Evolutionary conservation across 1,284 basidiomycete species (phyloP).

Genomic region (Peniophora sp.): DNA sequence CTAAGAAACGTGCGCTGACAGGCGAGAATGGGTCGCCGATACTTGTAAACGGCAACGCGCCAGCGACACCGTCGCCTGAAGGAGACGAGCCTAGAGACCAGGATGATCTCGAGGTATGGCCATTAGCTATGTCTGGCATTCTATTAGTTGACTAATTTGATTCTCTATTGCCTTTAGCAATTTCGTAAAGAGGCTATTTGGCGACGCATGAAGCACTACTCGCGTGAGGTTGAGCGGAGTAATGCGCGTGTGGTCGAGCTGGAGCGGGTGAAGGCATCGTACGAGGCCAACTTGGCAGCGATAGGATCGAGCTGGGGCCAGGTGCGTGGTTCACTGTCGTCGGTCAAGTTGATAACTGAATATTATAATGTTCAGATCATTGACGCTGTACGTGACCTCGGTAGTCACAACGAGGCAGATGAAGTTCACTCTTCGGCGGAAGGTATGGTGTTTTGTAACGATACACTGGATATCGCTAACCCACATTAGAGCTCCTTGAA

Average conservation of each 20-base stretch:
- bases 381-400: background rate
- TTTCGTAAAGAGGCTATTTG: conserved; percentile 92
- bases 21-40: conserved; percentile 48
- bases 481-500: background rate
- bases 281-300: conserved; percentile 74
- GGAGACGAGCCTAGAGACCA: conserved; percentile 49
- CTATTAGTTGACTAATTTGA: background rate
- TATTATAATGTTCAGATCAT: background rate
- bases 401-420: background rate
- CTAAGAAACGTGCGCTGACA: conserved; percentile 63
- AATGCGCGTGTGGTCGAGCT: conserved; percentile 62
- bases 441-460: conserved; percentile 1
- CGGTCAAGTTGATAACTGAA: too few species aligned
- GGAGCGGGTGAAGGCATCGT: conserved; percentile 64
- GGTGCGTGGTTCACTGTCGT: too few species aligned
- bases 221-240: conserved; percentile 71
- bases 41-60: conserved; percentile 43
- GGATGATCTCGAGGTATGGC: conserved; percentile 64
- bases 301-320: conserved; percentile 89
- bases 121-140: conserved; percentile 1
- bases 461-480: conserved; percentile 8
- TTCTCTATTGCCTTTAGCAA: conserved; percentile 30
- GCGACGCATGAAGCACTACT: conserved; percentile 86
- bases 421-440: background rate
- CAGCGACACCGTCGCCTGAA: conserved; percentile 22